Conservation (phyloP, 805 yeast genomes). For the Wickerhamiella kazuoi region DNA sequence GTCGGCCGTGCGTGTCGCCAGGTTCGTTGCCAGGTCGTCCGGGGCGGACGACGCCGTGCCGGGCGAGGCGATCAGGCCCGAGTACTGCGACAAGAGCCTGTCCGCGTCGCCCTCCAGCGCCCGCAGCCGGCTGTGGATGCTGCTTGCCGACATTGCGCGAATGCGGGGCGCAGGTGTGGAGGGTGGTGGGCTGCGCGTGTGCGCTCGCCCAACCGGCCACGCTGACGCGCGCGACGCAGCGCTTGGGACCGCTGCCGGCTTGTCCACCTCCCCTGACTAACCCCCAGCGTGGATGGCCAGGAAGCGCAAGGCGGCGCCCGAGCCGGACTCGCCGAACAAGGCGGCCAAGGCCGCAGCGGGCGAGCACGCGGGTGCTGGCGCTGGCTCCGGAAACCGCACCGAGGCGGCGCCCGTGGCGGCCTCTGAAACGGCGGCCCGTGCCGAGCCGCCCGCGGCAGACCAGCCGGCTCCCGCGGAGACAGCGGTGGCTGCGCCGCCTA, state of each 20-base stretch:
- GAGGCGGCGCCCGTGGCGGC: not conserved
- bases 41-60: constrained; percentile 33
- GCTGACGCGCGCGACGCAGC: too few species aligned
- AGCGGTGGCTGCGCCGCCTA: not conserved
- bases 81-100: constrained; percentile 32
- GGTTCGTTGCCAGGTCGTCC: constrained; percentile 31
- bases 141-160: not conserved
- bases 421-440: not conserved
- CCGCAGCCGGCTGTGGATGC: constrained; percentile 5
- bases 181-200: too few species aligned
- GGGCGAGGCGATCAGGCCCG: constrained; percentile 36
- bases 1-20: constrained; percentile 24
- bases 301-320: not conserved
- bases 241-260: too few species aligned
- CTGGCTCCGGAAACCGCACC: not conserved
- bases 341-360: too few species aligned
- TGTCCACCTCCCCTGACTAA: too few species aligned
- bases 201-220: too few species aligned
- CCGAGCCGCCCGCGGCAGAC: not conserved
- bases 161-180: too few species aligned
- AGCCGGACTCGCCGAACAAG: too few species aligned
- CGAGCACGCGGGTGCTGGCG: too few species aligned
- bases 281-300: too few species aligned
- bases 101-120: constrained; percentile 56
- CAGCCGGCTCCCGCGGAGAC: not conserved